These are phyloP conservation scores for Hippophae rhamnoides DNA, from an alignment of 306 rosid genomes.

Conservation along the genomic window DNA sequence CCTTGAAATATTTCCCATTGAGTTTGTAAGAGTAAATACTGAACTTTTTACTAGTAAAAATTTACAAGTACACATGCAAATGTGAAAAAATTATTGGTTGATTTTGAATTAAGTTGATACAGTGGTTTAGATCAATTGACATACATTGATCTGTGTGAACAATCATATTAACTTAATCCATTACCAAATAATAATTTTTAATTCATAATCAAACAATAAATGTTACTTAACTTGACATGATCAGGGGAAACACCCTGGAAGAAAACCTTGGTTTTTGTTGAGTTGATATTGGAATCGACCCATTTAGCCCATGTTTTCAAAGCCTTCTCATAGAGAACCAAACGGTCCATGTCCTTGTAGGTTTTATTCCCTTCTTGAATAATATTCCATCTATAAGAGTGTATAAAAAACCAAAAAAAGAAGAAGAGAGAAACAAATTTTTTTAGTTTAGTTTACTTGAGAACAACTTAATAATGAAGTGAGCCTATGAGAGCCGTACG, in stretches of 20 bases:
- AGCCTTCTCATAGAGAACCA: constrained; percentile 60
- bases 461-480: not conserved
- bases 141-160: too few relatives aligned
- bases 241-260: constrained; percentile 82
- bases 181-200: not conserved
- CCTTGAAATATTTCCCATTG: too few relatives aligned
- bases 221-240: constrained; percentile 39
- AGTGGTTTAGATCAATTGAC: too few relatives aligned
- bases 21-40: too few relatives aligned
- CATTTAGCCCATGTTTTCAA: constrained; percentile 73
- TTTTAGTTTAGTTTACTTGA: not conserved
- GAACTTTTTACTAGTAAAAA: too few relatives aligned
- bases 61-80: too few relatives aligned
- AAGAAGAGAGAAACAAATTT: not conserved
- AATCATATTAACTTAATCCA: too few relatives aligned
- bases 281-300: constrained; percentile 42
- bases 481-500: constrained; percentile 13
- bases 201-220: not conserved
- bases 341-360: constrained; percentile 54
- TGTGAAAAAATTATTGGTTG: too few relatives aligned
- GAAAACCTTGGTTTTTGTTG: constrained; percentile 38
- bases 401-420: too few relatives aligned
- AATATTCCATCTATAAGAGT: constrained; percentile 52
- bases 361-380: constrained; percentile 29
- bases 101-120: too few relatives aligned